phyloP scores from a whole-genome alignment of 495 filamentous ascomycete genomes.

The Aspergillus bertholletiae region DNA sequence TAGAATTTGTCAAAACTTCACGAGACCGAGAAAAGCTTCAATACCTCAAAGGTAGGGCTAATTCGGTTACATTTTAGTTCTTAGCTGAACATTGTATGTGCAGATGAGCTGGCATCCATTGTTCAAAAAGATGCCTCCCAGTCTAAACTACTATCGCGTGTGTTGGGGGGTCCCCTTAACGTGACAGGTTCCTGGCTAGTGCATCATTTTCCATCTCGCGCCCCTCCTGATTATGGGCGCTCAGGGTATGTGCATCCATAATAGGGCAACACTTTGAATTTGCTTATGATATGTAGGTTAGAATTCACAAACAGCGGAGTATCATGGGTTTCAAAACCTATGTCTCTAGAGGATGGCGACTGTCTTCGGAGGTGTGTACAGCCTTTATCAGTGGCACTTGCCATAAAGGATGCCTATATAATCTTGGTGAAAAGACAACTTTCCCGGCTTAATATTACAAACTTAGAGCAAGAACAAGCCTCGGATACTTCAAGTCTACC shows the following conservation, averaged over 20 bases:
- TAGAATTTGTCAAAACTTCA: conserved; percentile 57
- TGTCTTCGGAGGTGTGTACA: conserved; percentile 29
- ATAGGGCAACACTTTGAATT: no score
- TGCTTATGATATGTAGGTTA: conserved; percentile 34
- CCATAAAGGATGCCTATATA: conserved; percentile 33
- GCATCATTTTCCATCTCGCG: conserved; percentile 53
- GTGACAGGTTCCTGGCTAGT: conserved; percentile 56
- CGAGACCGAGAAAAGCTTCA: conserved; percentile 45
- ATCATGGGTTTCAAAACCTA: conserved; percentile 45
- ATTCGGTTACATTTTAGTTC: conserved; percentile 1
- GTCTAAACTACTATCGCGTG: conserved; percentile 27
- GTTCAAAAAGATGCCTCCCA: conserved; percentile 31
- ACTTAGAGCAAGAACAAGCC: conserved; percentile 10
- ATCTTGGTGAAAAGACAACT: conserved; percentile 30
- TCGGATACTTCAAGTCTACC: conserved; percentile 13
- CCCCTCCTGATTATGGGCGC: conserved; percentile 57
- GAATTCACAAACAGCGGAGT: conserved; percentile 52
- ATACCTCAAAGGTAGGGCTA: conserved; percentile 47
- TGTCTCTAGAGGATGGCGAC: conserved; percentile 33
- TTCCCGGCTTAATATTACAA: conserved; percentile 21
- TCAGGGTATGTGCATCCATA: conserved; percentile 49
- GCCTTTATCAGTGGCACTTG: conserved; percentile 33
- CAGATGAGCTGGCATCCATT: conserved; percentile 51
- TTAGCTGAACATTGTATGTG: conserved; percentile 12
- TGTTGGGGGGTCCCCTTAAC: conserved; percentile 48